Evolutionary conservation across 2,329 filamentous ascomycete genomes (phyloP), one percentile per base, ranked within the genome.

Genomic region (Ophiognomonia clavigignenti-juglandacearum): DNA sequence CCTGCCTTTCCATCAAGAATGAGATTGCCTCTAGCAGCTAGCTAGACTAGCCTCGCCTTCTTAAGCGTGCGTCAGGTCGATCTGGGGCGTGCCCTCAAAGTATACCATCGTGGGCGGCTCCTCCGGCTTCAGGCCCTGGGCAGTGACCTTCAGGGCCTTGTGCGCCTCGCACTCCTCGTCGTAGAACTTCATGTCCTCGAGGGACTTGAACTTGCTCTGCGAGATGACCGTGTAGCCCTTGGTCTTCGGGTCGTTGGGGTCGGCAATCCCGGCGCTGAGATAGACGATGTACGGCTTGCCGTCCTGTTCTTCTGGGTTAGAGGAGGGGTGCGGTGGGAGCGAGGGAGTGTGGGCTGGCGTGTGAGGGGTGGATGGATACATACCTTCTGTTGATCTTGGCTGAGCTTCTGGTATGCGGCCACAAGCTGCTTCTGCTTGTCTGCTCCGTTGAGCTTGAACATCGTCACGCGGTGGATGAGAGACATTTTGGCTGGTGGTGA

Each of bases 151-250:
- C 49, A 75, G 64, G 20, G 53, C 60, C 47, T 58, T 55, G 53
- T 76, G 73, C 2, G 69, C 70, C n/a, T 57, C 49, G 55, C 72
- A 75, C 45, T 61, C 70, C 9, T 70, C 68, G 61, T 88, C 84
- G 61, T 86, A 88, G 66, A 77, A 88, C 55, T 78, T 71, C 77
- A 88, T 81, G 61, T 88, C 85, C 11, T 82, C 82, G 45, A 80
- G 57, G 50, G 67, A 82, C 38, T 75, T 73, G 59, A 88, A 88
- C 39, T 78, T 75, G 34, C 76, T 81, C 61, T 81, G 77, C 40
- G 77, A 77, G 14, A 79, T 72, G 44, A 88, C 58, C 7, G 81
- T 87, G 68, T 75, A 87, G 36, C 83, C 85, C 62, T 84, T 77
- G 54, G 72, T 74, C 24, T 83, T 78, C 16, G 75, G 68, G 56